Evolutionary conservation across 108 stramenopile genomes (phyloP).

Genomic region (Epithemia pelagica): DNA sequence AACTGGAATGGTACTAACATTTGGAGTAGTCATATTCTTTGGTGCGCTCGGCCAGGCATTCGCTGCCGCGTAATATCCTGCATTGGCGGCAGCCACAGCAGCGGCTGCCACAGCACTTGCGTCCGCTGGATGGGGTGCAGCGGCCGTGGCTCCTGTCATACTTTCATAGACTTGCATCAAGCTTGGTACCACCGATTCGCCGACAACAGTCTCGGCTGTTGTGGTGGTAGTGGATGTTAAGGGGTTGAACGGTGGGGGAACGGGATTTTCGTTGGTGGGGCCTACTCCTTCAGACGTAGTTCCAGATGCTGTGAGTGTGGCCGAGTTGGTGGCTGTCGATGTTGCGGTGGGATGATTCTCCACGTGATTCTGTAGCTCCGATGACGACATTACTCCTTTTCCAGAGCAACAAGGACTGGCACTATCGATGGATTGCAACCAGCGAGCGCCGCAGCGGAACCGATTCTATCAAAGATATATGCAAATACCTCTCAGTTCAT

Average conservation of each 20-base stretch:
- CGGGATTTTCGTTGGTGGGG: too few species aligned
- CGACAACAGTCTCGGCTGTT: constrained; percentile 9
- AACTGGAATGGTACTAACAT: not conserved
- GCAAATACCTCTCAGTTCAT: too few species aligned
- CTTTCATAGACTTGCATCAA: constrained; percentile 81
- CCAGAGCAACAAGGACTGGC: too few species aligned
- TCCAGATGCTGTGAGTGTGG: too few species aligned
- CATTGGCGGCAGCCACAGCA: constrained; percentile 4
- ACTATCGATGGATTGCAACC: too few species aligned
- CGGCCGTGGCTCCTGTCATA: constrained; percentile 24
- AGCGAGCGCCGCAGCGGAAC: too few species aligned
- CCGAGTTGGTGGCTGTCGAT: too few species aligned
- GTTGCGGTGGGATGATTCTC: too few species aligned
- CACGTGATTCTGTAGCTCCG: too few species aligned
- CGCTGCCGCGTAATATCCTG: constrained; percentile 8
- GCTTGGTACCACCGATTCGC: constrained; percentile 34
- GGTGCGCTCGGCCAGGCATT: not conserved
- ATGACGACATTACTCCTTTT: too few species aligned
- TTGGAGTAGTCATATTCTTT: not conserved
- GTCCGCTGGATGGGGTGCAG: not conserved
- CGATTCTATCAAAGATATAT: too few species aligned
- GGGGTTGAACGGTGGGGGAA: constrained; percentile 5
- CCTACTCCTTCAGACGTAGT: too few species aligned
- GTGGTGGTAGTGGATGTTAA: not conserved
- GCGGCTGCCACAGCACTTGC: constrained; percentile 6